Evolutionary conservation across 306 rosid genomes (phyloP).

Genomic region (Casuarina glauca): DNA sequence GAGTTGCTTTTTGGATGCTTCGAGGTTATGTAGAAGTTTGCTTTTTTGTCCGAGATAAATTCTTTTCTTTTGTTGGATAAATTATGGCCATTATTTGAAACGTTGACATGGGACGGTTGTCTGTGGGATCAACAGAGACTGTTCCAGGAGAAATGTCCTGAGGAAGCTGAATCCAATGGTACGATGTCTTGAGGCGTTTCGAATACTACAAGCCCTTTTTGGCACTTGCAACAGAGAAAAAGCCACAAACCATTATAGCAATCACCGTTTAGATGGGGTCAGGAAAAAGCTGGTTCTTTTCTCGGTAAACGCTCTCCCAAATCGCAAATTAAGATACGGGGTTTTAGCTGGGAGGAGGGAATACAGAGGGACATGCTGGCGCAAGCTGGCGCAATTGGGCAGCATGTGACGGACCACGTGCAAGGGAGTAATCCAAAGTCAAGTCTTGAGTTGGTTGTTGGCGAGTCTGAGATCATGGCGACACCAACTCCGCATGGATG

Average conservation of each 20-base stretch:
- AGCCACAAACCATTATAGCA: not conserved
- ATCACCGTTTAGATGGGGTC: too few relatives aligned
- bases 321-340: too few relatives aligned
- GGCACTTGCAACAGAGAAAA: not conserved
- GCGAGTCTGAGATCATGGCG: constrained; percentile 15
- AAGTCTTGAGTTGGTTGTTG: constrained; percentile 19
- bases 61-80: constrained; percentile 3
- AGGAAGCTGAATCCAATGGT: constrained; percentile 2
- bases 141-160: not conserved
- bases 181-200: not conserved
- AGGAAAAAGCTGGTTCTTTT: not conserved
- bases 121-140: constrained; percentile 22
- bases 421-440: not conserved
- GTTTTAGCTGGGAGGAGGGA: too few relatives aligned
- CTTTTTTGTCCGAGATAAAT: constrained; percentile 31
- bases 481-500: constrained; percentile 16
- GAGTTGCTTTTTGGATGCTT: constrained; percentile 52
- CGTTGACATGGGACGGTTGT: constrained; percentile 7
- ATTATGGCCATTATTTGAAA: constrained; percentile 14
- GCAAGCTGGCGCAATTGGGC: too few relatives aligned
- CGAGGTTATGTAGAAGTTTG: constrained; percentile 42
- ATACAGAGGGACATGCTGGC: too few relatives aligned
- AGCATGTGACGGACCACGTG: too few relatives aligned
- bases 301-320: too few relatives aligned
- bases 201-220: not conserved